phyloP scores from a whole-genome alignment of 306 rosid genomes.

The Malus sieversii region DNA sequence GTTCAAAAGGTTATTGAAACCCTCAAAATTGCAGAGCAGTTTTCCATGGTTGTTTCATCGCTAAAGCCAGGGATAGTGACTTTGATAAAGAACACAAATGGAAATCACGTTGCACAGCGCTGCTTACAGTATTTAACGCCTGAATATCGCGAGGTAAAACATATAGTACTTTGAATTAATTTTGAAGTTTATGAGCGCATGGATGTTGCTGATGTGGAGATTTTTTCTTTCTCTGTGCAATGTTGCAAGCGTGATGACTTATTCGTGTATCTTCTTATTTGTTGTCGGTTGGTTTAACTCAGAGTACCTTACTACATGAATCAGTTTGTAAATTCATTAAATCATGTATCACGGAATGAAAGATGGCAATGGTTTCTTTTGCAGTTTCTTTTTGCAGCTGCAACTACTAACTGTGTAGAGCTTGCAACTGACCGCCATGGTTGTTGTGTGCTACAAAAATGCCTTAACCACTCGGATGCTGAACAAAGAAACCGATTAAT shows the following conservation, averaged over 20 bases:
- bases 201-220: constrained; percentile 1
- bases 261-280: background rate
- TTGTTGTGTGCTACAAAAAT: constrained; percentile 57
- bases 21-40: constrained; percentile 39
- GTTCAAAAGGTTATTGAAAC: constrained; percentile 62
- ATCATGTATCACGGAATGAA: background rate
- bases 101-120: constrained; percentile 54
- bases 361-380: background rate
- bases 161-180: background rate
- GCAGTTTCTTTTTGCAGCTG: constrained; percentile 54
- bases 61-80: constrained; percentile 34
- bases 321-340: background rate
- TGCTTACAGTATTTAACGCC: constrained; percentile 43
- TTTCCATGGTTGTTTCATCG: constrained; percentile 42
- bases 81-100: constrained; percentile 42
- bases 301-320: background rate
- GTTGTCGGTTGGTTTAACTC: background rate
- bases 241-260: background rate
- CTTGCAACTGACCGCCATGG: constrained; percentile 55
- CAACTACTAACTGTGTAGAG: constrained; percentile 38
- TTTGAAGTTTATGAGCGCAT: background rate
- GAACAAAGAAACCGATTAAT: constrained; percentile 28
- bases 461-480: constrained; percentile 37
- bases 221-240: background rate
- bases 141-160: constrained; percentile 35